Conservation (phyloP, 805 yeast species). For the Phaffomyces antillensis region DNA sequence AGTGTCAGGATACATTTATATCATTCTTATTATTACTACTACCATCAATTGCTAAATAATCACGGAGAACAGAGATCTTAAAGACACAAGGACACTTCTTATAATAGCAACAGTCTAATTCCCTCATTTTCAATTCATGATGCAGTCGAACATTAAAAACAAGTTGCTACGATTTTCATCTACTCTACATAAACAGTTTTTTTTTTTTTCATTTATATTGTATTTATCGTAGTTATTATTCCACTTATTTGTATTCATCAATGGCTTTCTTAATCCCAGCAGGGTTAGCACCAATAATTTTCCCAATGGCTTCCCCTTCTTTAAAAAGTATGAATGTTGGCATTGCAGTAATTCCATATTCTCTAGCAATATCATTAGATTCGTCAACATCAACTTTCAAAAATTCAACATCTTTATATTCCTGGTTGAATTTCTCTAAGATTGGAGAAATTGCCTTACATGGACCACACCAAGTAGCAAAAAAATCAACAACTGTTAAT, state of each 20-base stretch:
- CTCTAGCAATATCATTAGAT: slow-evolving; percentile 50
- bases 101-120: too few relatives aligned
- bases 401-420: slow-evolving; percentile 46
- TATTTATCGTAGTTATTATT: neutral
- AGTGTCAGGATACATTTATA: neutral
- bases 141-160: too few relatives aligned
- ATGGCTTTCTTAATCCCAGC: slow-evolving; percentile 27
- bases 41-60: neutral
- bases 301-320: slow-evolving; percentile 49
- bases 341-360: slow-evolving; percentile 63
- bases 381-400: slow-evolving; percentile 68
- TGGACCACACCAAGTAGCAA: slow-evolving; percentile 77
- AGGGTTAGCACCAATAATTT: slow-evolving; percentile 57
- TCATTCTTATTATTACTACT: too few relatives aligned
- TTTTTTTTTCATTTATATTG: neutral
- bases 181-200: too few relatives aligned
- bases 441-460: slow-evolving; percentile 65
- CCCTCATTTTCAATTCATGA: too few relatives aligned
- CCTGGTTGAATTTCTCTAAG: slow-evolving; percentile 32
- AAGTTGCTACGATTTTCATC: too few relatives aligned
- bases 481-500: slow-evolving; percentile 54
- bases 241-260: slow-evolving; percentile 20
- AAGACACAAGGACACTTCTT: neutral
- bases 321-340: slow-evolving; percentile 65
- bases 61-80: neutral